phyloP scores from a whole-genome alignment of 108 stramenopile genomes.

The Nitzschia inconspicua region DNA sequence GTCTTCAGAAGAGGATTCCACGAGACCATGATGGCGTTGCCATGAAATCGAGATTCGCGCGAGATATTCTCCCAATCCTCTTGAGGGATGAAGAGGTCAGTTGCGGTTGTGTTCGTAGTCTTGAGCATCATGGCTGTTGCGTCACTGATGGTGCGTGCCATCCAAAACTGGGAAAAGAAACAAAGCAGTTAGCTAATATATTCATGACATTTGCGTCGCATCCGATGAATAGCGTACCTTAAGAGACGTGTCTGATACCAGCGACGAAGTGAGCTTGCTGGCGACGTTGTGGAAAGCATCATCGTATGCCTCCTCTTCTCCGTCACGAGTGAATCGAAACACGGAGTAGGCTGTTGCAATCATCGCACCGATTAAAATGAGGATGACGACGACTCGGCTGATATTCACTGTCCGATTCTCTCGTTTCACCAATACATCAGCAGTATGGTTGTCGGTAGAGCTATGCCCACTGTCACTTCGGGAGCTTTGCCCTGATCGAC shows the following conservation, averaged over 20 bases:
- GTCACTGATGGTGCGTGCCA: background rate
- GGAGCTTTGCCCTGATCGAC: too few species aligned
- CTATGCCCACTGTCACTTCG: too few species aligned
- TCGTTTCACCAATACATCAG: background rate
- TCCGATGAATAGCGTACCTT: too few species aligned
- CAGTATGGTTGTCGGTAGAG: too few species aligned
- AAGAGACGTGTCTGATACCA: background rate
- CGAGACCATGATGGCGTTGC: background rate
- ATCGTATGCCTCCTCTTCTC: background rate
- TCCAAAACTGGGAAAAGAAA: background rate
- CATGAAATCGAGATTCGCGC: background rate
- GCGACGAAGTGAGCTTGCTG: background rate
- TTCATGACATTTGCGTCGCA: too few species aligned
- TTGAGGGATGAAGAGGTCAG: background rate
- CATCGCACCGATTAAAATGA: background rate
- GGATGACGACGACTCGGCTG: background rate
- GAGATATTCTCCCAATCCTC: background rate
- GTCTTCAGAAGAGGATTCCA: background rate
- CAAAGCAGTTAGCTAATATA: too few species aligned
- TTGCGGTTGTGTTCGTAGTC: background rate
- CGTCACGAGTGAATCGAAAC: background rate
- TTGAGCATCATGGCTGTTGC: background rate
- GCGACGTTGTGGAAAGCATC: background rate
- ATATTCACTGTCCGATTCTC: background rate
- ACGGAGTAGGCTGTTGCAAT: background rate